phyloP scores from a whole-genome alignment of 2,329 filamentous ascomycete genomes.

The Graphilbum fragrans region DNA sequence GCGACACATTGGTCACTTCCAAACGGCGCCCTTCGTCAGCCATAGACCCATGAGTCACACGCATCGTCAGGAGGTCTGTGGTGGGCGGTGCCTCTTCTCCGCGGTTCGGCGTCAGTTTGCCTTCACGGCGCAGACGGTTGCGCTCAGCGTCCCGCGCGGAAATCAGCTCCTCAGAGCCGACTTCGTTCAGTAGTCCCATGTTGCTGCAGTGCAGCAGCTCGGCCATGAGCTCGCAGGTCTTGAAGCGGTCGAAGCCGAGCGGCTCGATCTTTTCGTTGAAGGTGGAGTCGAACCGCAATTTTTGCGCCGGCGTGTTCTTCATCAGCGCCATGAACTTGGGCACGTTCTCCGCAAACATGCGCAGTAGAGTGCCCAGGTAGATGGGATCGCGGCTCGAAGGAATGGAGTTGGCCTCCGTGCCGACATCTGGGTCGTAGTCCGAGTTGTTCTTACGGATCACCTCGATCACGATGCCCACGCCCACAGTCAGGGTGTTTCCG shows the following conservation, averaged over 20 bases:
- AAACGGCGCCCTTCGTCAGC: slow-evolving; percentile 57
- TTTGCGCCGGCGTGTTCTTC: slow-evolving; percentile 61
- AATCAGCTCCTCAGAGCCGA: slow-evolving; percentile 80
- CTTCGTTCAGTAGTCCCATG: slow-evolving; percentile 90
- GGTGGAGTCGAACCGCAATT: slow-evolving; percentile 68
- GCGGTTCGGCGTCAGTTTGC: slow-evolving; percentile 47
- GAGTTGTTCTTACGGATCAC: slow-evolving; percentile 99
- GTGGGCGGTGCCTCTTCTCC: slow-evolving; percentile 26
- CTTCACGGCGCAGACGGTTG: slow-evolving; percentile 65
- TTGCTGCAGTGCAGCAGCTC: slow-evolving; percentile 96
- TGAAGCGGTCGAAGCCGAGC: slow-evolving; percentile 93
- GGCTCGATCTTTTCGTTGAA: slow-evolving; percentile 89
- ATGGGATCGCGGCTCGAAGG: slow-evolving; percentile 87
- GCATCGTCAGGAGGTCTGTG: slow-evolving; percentile 52
- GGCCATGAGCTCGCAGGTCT: slow-evolving; percentile 97
- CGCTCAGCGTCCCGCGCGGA: slow-evolving; percentile 68
- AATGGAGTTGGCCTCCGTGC: slow-evolving; percentile 63
- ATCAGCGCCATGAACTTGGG: slow-evolving; percentile 91
- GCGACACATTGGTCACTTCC: slow-evolving; percentile 65
- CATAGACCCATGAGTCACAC: slow-evolving; percentile 32
- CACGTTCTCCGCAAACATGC: slow-evolving; percentile 81
- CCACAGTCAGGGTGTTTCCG: slow-evolving; percentile 88
- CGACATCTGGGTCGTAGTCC: slow-evolving; percentile 90
- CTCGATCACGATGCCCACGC: slow-evolving; percentile 94
- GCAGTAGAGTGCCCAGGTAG: slow-evolving; percentile 80